Conservation (phyloP, 306 rosid species). For the Glycine latifolia region DNA sequence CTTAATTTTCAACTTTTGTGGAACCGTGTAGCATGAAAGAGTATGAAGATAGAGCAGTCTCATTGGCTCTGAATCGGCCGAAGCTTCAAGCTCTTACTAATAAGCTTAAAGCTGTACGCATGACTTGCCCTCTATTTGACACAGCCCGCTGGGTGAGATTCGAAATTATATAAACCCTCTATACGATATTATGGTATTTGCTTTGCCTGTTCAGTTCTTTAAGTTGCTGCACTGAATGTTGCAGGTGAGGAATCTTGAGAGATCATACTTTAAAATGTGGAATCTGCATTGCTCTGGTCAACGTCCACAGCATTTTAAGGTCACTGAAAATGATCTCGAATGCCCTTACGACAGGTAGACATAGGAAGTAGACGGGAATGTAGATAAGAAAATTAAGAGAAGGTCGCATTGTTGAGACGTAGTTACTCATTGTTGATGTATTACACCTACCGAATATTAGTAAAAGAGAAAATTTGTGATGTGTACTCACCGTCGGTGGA, state of each 20-base stretch:
- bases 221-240: constrained; percentile 7
- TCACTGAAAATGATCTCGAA: constrained; percentile 60
- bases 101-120: constrained; percentile 80
- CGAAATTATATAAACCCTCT: neutral
- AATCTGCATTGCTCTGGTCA: constrained; percentile 66
- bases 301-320: constrained; percentile 65
- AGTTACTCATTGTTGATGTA: neutral
- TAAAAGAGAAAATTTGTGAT: neutral
- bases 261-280: constrained; percentile 66
- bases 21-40: constrained; percentile 72
- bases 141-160: constrained; percentile 86
- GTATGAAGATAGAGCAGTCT: constrained; percentile 93
- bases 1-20: constrained; percentile 7
- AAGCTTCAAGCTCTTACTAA: constrained; percentile 81
- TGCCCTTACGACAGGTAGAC: constrained; percentile 63
- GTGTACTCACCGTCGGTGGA: no score
- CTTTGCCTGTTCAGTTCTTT: neutral
- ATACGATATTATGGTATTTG: neutral
- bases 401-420: constrained; percentile 38
- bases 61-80: constrained; percentile 77
- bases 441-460: neutral
- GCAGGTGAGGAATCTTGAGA: constrained; percentile 68
- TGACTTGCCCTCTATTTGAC: constrained; percentile 95
- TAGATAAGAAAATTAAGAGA: constrained; percentile 57
- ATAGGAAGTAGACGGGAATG: constrained; percentile 61